Base-by-base conservation (phyloP, 73 alveolate species). In the Symbiodinium natans region DNA sequence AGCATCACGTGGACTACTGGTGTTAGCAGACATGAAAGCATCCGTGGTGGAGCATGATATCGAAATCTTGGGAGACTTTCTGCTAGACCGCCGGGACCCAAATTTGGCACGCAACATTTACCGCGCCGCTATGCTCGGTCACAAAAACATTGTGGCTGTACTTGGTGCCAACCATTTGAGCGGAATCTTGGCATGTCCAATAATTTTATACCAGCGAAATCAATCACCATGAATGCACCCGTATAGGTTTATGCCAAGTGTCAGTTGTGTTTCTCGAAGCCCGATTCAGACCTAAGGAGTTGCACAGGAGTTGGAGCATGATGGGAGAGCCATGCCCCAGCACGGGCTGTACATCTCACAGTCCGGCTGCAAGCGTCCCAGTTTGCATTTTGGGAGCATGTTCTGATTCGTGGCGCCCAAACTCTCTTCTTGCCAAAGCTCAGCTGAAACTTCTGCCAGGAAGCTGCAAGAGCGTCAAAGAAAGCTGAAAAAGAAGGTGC, bases 161-260 rank as follows among this genome's bases (percentile, higher is more conserved):
- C 54, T 85, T 41, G 93, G 93, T n/a, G 93, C 93, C 34, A 41
- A 27, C 17, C 93, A 85, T 85, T 29, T 43, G 52, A 25, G 9
- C 27, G 93, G 93, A 27, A 82, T 48, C 31, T 68, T 4, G 21
- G 52, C 31, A 83, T 23, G 23, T 7, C n/a, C n/a, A n/a, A n/a
- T n/a, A n/a, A n/a, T n/a, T n/a, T 46, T 13, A 46, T 46, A 46
- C 59, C 21, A 13, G 59, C 13, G 59, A 46, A 46, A 46, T 13
- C 59, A 9, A 46, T 9, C 6, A 46, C 59, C 59, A 9, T 46
- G 6, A 6, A 46, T 46, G 21, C 59, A 9, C 13, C 13, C 59
- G 21, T 46, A 13, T 13, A 9, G 21, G 6, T 6, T 13, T 13
- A 9, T 46, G 59, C 59, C 13, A 46, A 6, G 59, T 6, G 59